phyloP scores from a whole-genome alignment of 1,139 yeast genomes.

The Saccharomyces uvarum region DNA sequence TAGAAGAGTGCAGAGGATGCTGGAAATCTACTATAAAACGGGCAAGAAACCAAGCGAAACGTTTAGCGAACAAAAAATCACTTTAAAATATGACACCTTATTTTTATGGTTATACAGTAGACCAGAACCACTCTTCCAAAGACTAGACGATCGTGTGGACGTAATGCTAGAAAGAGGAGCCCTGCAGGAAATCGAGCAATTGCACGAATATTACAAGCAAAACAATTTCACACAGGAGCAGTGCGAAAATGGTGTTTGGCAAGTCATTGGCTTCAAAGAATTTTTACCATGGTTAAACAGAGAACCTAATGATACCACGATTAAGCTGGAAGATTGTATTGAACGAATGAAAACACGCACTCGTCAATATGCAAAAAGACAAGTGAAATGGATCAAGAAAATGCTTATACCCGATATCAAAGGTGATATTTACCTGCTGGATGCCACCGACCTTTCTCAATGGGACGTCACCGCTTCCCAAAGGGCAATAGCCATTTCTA shows the following conservation, averaged over 20 bases:
- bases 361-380: slow-evolving; percentile 78
- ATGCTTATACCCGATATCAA: slow-evolving; percentile 62
- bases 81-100: slow-evolving; percentile 57
- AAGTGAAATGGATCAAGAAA: slow-evolving; percentile 87
- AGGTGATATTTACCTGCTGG: slow-evolving; percentile 58
- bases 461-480: slow-evolving; percentile 55
- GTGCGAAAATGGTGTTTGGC: slow-evolving; percentile 77
- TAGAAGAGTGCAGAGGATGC: slow-evolving; percentile 67
- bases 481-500: slow-evolving; percentile 48
- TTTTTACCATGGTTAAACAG: slow-evolving; percentile 68
- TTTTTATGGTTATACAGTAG: slow-evolving; percentile 81
- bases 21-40: slow-evolving; percentile 68
- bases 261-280: slow-evolving; percentile 92
- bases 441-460: slow-evolving; percentile 60
- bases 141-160: slow-evolving; percentile 78
- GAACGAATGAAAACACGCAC: slow-evolving; percentile 79
- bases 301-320: slow-evolving; percentile 14
- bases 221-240: slow-evolving; percentile 32
- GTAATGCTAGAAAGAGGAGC: slow-evolving; percentile 69
- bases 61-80: slow-evolving; percentile 54
- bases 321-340: slow-evolving; percentile 42
- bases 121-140: slow-evolving; percentile 45
- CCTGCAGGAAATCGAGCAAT: slow-evolving; percentile 53
- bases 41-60: slow-evolving; percentile 64
- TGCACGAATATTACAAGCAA: slow-evolving; percentile 41